phyloP scores from a whole-genome alignment of 305 asterid species.

The Lippia alba region DNA sequence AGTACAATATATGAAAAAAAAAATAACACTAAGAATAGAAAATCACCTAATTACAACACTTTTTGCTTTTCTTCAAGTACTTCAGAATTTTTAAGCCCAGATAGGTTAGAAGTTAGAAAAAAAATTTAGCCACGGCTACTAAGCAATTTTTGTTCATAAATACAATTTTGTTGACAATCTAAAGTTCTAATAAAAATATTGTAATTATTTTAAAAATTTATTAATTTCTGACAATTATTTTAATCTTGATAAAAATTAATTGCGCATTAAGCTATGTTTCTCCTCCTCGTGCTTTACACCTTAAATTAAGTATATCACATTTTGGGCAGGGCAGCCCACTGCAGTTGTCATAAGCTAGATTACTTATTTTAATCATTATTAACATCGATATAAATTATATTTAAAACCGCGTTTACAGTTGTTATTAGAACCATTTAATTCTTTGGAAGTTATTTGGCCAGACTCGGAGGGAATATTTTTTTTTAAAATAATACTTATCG shows the following conservation, averaged over 20 bases:
- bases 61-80: no score
- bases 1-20: no score
- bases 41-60: no score
- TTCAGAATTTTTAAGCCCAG: no score
- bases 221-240: conserved; percentile 16
- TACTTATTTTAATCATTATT: not conserved
- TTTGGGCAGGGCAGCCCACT: not conserved
- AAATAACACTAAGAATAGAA: no score
- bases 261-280: conserved; percentile 21
- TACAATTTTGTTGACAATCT: not conserved
- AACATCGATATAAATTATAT: not conserved
- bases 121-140: no score
- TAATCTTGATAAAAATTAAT: conserved; percentile 25
- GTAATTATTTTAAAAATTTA: conserved; percentile 1
- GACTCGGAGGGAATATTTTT: no score
- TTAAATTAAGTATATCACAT: conserved; percentile 9
- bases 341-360: not conserved
- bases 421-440: not conserved
- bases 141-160: no score
- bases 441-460: not conserved
- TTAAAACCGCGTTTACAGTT: not conserved
- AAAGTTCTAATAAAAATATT: no score
- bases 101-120: no score
- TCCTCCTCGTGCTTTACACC: conserved; percentile 38
- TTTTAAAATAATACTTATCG: no score